Percentiles rank a stretch among this genome's conserved stretches.
Conservation (phyloP, 2,329 filamentous ascomycete genomes). For the Lasiodiplodia hormozganensis region DNA sequence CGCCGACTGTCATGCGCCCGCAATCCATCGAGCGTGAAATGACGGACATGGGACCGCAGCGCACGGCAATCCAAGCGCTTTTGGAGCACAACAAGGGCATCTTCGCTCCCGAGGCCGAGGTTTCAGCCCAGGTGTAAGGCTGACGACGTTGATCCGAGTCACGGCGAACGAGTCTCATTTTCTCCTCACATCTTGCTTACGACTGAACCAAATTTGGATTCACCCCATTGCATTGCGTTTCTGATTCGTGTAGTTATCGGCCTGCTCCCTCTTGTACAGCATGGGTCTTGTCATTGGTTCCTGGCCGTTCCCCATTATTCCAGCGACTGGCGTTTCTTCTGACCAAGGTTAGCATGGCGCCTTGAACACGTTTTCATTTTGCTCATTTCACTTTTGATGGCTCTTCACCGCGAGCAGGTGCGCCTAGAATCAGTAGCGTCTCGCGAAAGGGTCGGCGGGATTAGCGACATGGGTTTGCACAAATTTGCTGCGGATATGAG, state of each 20-base stretch:
- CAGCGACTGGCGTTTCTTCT: conserved; percentile 24
- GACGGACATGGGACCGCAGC: conserved; percentile 94
- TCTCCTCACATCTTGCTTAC: conserved; percentile 11
- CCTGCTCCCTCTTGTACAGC: conserved; percentile 19
- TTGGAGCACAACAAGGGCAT: conserved; percentile 88
- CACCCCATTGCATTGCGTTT: conserved; percentile 21
- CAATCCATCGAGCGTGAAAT: conserved; percentile 90
- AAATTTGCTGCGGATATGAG: conserved; percentile 2
- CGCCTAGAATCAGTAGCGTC: conserved; percentile 9
- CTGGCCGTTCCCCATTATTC: conserved; percentile 3
- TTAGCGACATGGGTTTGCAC: conserved; percentile 12
- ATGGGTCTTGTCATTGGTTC: conserved; percentile 17
- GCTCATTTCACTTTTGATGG: conserved; percentile 11
- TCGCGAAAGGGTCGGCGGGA: neutral
- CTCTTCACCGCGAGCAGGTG: neutral
- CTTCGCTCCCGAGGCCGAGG: conserved; percentile 57
- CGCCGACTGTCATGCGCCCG: conserved; percentile 95
- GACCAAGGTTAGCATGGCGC: conserved; percentile 15
- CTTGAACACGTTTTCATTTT: conserved; percentile 2
- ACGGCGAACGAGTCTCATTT: conserved; percentile 16
- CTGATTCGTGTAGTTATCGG: conserved; percentile 23
- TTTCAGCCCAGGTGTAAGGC: conserved; percentile 15
- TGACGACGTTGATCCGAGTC: conserved; percentile 18
- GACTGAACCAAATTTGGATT: conserved; percentile 22
- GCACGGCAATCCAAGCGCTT: conserved; percentile 88